Base-by-base conservation (phyloP, 163 green algal species). In the Scenedesmus sp. region DNA sequence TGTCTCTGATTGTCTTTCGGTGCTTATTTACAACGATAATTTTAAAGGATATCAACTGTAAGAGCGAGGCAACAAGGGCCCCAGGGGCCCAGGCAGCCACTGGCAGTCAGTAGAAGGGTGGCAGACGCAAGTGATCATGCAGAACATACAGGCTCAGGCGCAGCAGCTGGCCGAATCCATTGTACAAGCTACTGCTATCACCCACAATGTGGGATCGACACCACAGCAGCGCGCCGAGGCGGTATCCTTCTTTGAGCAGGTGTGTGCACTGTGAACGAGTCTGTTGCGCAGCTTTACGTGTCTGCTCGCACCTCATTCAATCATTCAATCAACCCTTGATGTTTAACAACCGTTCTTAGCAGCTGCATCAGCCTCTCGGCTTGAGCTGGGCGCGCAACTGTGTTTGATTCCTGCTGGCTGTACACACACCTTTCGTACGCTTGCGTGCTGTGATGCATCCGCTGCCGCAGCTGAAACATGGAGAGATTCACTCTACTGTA, bases 241-340 rank as follows among this genome's bases (percentile, higher is more conserved):
- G 10, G 89, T 94, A n/a, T 81, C 86, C 73, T 92, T 97, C 55
- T 94, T 96, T 57, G 93, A 97, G 70, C 94, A 97, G 93, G 95
- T 91, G 57, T 9, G 76, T 93, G 87, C 1, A 93, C 8, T 15
- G 23, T 55, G 52, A 55, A 56, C 9, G 20, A 15, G 10, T 84
- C 13, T 84, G 77, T n/a, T 57, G 77, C 77, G 13, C 6, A 26
- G 3, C 16, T 34, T 59, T n/a, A 59, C 4, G 76, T 55, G 66
- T 89, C 83, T 73, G 4, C 86, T 83, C 2, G 54, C 12, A 77
- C 6, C 16, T 62, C 70, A 34, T 23, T 5, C 64, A 84, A 4
- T 55, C 64, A 60, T 9, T 56, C 26, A 4, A 34, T 57, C 26
- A 20, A 57, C 15, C 10, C 12, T 26, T 57, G 9, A 88, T 15